Evolutionary conservation across 805 yeast genomes (phyloP).

Genomic region (Pichia deserticola): DNA sequence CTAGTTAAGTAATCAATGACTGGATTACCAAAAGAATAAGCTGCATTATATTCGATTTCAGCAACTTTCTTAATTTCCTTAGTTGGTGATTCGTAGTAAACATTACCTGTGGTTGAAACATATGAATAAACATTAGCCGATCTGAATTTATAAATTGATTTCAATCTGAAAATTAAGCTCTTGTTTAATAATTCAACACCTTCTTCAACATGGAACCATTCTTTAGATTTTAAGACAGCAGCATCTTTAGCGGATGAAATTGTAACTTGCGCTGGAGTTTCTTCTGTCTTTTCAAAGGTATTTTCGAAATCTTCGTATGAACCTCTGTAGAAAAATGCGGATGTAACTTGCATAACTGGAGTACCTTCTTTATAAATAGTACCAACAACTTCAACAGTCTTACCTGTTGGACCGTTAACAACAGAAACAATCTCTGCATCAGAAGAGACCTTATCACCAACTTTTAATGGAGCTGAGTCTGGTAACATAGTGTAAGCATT

Average conservation of each 20-base stretch:
- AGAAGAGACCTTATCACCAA: constrained; percentile 79
- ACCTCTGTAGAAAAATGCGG: constrained; percentile 96
- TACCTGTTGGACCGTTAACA: constrained; percentile 86
- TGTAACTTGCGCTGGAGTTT: constrained; percentile 77
- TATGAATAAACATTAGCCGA: constrained; percentile 67
- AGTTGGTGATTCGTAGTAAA: constrained; percentile 82
- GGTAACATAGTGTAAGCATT: constrained; percentile 91
- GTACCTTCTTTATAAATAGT: constrained; percentile 65
- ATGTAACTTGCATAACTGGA: constrained; percentile 89
- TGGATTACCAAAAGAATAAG: constrained; percentile 93
- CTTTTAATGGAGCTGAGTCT: constrained; percentile 82
- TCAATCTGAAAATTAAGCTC: constrained; percentile 81
- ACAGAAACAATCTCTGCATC: constrained; percentile 83
- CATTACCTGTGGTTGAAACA: constrained; percentile 79
- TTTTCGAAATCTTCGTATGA: constrained; percentile 78
- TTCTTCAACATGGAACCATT: constrained; percentile 89
- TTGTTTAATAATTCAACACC: constrained; percentile 66
- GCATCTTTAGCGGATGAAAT: constrained; percentile 77
- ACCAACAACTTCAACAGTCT: constrained; percentile 93
- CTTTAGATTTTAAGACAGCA: constrained; percentile 90
- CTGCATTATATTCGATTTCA: constrained; percentile 79
- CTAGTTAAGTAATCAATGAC: constrained; percentile 89
- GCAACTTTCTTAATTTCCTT: constrained; percentile 84
- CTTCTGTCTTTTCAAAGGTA: constrained; percentile 83
- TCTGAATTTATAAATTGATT: constrained; percentile 77